Percentiles rank a stretch among this genome's conserved stretches.
These are phyloP conservation scores for Aspergillus sp. DNA, from an alignment of 2,329 filamentous ascomycete genomes.

Conservation along the genomic window DNA sequence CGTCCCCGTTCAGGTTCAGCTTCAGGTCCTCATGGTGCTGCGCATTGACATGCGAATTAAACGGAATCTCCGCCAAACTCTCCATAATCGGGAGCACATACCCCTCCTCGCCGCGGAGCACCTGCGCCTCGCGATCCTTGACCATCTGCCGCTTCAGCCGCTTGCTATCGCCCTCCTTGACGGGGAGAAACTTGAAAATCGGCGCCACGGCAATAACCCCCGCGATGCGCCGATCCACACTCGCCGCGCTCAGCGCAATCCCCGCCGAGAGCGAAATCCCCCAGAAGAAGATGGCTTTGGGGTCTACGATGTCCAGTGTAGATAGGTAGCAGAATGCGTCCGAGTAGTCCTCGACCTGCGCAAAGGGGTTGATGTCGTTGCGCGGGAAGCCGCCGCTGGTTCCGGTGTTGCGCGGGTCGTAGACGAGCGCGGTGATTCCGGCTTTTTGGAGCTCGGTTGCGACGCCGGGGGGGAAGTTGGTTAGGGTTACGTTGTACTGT, in stretches of 20 bases:
- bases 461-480: not conserved
- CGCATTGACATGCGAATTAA: constrained; percentile 3
- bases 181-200: not conserved
- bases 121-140: constrained; percentile 2
- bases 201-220: not conserved
- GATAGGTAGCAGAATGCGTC: constrained; percentile 9
- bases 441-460: not conserved
- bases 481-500: not conserved
- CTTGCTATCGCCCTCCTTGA: not conserved
- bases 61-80: not conserved
- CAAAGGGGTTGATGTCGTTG: constrained; percentile 11
- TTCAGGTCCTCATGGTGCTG: not conserved
- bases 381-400: constrained; percentile 11
- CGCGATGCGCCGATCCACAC: not conserved
- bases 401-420: constrained; percentile 10
- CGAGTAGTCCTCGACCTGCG: constrained; percentile 8
- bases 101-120: not conserved
- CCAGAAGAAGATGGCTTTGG: constrained; percentile 6
- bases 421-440: constrained; percentile 8
- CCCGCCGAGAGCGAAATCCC: constrained; percentile 1
- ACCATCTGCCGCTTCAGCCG: not conserved
- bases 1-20: not conserved
- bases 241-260: not conserved
- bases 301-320: constrained; percentile 6
- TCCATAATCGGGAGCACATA: not conserved